Conservation (phyloP, 1,284 basidiomycete species). For the Boletus nobilissimus region DNA sequence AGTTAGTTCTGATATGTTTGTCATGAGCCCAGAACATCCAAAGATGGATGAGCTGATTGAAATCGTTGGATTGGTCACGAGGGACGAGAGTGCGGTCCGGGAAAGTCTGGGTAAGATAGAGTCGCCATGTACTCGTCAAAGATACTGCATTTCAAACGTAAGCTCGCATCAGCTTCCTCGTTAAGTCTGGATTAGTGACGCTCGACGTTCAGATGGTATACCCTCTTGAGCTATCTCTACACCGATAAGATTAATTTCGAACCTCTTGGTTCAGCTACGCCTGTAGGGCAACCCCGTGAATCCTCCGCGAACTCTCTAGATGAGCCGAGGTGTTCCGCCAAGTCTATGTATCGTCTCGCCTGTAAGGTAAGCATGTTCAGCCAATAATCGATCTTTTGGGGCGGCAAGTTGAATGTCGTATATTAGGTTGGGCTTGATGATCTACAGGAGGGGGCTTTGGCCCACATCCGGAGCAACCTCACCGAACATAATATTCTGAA, state of each 20-base stretch:
- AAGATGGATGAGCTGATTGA: neutral
- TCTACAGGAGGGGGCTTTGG: slow-evolving; percentile 37
- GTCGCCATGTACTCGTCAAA: slow-evolving; percentile 41
- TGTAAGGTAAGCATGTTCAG: slow-evolving; percentile 33
- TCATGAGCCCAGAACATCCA: slow-evolving; percentile 35
- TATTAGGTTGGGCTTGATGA: slow-evolving; percentile 35
- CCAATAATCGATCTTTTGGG: neutral
- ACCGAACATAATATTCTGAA: slow-evolving; percentile 40
- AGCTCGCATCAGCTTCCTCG: neutral
- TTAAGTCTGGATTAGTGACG: neutral
- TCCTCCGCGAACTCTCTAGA: slow-evolving; percentile 9
- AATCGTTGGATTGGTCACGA: slow-evolving; percentile 3
- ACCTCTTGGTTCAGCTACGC: slow-evolving; percentile 37
- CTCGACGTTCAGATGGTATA: slow-evolving; percentile 38
- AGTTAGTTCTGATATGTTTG: slow-evolving; percentile 35
- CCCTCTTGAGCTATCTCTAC: slow-evolving; percentile 43
- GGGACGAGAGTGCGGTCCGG: slow-evolving; percentile 18
- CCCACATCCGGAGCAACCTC: slow-evolving; percentile 32
- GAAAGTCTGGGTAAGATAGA: neutral
- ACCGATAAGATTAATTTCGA: slow-evolving; percentile 37
- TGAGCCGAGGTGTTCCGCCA: slow-evolving; percentile 40
- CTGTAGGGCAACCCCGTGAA: neutral
- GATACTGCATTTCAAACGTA: slow-evolving; percentile 47
- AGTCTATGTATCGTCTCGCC: slow-evolving; percentile 47
- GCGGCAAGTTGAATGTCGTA: neutral